Evolutionary conservation across 768 basidiomycete genomes (phyloP), one percentile per base, ranked within the genome.

Genomic region (Clitopilus passeckerianus): DNA sequence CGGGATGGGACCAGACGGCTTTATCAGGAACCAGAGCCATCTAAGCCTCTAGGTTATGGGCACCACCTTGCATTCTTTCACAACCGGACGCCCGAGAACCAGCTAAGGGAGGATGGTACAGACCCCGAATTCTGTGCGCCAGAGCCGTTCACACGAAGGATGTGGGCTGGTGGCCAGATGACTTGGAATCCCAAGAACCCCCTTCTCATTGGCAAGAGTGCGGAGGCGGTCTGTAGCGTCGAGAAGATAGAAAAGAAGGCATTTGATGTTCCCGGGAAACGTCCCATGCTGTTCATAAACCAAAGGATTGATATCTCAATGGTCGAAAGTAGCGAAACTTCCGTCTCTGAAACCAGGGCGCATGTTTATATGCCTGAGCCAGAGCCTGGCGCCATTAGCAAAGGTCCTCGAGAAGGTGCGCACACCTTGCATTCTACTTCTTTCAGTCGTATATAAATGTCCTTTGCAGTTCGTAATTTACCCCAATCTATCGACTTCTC

Each of bases 1-100:
- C 84, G 87, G 64, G 86, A 89, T 64, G 86, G 86, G 10, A 77
- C 79, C 5, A 73, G 74, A 0, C 71, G 67, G 24, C 73, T 72
- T n/a, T 82, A 74, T 63, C 60, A 66, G 16, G 71, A 72, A 18
- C 86, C 86, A 52, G 61, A 67, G 52, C 63, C 64, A 1, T 75
- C 78, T 6, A 62, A 74, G 1, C 73, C 79, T 1, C 72, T 90
- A 27, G 77, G 74, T 6, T 83, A 80, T 60, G 90, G 88, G 5
- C 87, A 89, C 65, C 87, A 90, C 63, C 79, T 91, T 22, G 85
- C 77, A 12, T 91, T 90, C 76, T 91, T 91, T 72, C 87, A 90
- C 58, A 81, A 83, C 2, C 80, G 83, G 33, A 80, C 78, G 34
- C 81, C 88, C 0, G 87, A 89, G 66, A 54, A 67, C 12, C 67